phyloP scores from a whole-genome alignment of 2,329 filamentous ascomycete genomes.

The Penicillium hesseltinei region DNA sequence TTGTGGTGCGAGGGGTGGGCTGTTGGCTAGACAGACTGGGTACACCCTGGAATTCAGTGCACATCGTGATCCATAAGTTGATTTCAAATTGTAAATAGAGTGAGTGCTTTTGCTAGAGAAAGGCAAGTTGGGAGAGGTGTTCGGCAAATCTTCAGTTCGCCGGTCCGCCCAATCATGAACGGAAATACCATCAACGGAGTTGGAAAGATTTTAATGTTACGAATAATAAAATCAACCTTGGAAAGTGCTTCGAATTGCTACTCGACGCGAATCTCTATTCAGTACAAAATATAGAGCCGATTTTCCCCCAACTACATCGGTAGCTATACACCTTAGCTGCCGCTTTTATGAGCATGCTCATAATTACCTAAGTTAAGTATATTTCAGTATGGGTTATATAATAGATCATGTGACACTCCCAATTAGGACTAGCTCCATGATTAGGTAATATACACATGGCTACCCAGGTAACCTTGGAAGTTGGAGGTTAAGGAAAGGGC shows the following conservation, averaged over 20 bases:
- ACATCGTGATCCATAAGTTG: neutral
- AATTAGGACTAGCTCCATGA: neutral
- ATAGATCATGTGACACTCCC: neutral
- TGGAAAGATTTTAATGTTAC: neutral
- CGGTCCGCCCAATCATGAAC: neutral
- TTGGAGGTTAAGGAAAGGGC: too few relatives aligned
- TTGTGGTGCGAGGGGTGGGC: neutral
- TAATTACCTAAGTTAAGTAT: neutral
- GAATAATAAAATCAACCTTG: too few relatives aligned
- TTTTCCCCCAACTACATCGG: neutral
- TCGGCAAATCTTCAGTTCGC: neutral
- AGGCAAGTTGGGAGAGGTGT: neutral
- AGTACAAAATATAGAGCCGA: neutral
- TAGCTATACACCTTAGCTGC: too few relatives aligned
- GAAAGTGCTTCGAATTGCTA: neutral
- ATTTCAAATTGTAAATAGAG: neutral
- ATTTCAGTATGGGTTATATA: neutral
- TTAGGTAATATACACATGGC: neutral
- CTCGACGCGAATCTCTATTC: neutral
- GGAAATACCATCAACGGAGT: neutral
- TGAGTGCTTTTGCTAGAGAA: neutral
- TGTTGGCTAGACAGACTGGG: neutral
- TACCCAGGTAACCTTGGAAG: too few relatives aligned
- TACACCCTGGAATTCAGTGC: neutral
- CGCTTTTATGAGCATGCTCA: too few relatives aligned